Conservation (phyloP, 305 asterid species). For the Solanum aculeatissimum region DNA sequence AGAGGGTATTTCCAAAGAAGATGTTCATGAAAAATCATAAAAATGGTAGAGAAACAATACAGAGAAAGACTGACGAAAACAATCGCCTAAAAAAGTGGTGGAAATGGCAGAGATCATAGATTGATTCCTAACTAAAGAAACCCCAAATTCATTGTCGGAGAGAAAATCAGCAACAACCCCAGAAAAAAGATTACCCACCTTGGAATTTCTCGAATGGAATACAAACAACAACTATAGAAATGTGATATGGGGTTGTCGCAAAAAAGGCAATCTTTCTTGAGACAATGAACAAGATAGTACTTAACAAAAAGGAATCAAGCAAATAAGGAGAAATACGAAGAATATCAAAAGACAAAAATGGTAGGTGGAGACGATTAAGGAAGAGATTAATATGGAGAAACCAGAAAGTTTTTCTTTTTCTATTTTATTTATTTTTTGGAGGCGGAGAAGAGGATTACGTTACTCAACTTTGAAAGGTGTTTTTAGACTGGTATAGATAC, state of each 20-base stretch:
- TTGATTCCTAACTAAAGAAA: slow-evolving; percentile 4
- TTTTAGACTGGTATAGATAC: neutral
- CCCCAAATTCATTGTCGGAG: neutral
- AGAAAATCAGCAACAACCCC: neutral
- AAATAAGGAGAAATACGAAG: neutral
- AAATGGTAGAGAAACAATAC: slow-evolving; percentile 82
- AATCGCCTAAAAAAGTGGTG: slow-evolving; percentile 13
- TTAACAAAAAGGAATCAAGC: neutral
- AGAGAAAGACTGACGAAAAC: slow-evolving; percentile 69
- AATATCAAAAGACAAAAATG: neutral
- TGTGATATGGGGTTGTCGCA: neutral
- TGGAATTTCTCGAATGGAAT: neutral
- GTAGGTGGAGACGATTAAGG: neutral
- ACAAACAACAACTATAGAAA: neutral
- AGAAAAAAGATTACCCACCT: neutral
- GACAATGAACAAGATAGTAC: neutral
- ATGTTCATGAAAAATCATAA: slow-evolving; percentile 55
- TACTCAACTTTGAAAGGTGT: slow-evolving; percentile 8
- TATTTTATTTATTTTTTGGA: neutral
- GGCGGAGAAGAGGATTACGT: slow-evolving; percentile 11
- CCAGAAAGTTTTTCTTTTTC: neutral
- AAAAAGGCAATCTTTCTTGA: neutral
- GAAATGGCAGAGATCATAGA: slow-evolving; percentile 15
- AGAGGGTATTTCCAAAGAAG: neutral
- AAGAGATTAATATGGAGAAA: neutral